phyloP scores from a whole-genome alignment of 2,329 filamentous ascomycete genomes.

The Sarocladiaceae sp. region DNA sequence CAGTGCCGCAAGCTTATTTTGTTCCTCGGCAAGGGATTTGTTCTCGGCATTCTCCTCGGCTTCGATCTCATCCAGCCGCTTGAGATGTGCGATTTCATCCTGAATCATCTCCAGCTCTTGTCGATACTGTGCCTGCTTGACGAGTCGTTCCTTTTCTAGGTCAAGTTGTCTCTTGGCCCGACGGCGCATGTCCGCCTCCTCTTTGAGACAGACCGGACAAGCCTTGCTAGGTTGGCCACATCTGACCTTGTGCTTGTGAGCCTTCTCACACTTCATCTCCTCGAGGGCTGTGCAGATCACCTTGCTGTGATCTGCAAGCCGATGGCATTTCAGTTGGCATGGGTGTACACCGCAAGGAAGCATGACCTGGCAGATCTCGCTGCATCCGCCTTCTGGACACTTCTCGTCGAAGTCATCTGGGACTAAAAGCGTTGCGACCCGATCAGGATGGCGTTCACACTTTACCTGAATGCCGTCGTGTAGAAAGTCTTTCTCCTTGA shows the following conservation, averaged over 20 bases:
- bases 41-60: slow-evolving; percentile 40
- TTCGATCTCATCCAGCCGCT: slow-evolving; percentile 36
- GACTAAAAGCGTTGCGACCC: slow-evolving; percentile 37
- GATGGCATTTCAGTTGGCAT: slow-evolving; percentile 61
- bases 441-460: slow-evolving; percentile 56
- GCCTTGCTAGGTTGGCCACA: slow-evolving; percentile 37
- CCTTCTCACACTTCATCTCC: slow-evolving; percentile 42
- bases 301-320: slow-evolving; percentile 53
- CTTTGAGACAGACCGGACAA: slow-evolving; percentile 49
- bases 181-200: slow-evolving; percentile 41
- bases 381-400: slow-evolving; percentile 69
- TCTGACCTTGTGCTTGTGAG: slow-evolving; percentile 41
- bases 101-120: slow-evolving; percentile 42
- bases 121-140: slow-evolving; percentile 39
- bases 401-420: slow-evolving; percentile 55
- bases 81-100: slow-evolving; percentile 49
- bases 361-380: slow-evolving; percentile 48
- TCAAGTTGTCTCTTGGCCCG: slow-evolving; percentile 41
- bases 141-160: slow-evolving; percentile 44
- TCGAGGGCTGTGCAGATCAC: slow-evolving; percentile 29
- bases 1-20: slow-evolving; percentile 40
- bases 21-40: slow-evolving; percentile 39
- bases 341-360: slow-evolving; percentile 56
- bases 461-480: slow-evolving; percentile 57
- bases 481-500: slow-evolving; percentile 48